A percentile compares a stretch with the other conserved stretches of the same genome.
Evolutionary conservation across 1,284 basidiomycete genomes (phyloP).

Genomic region (Ustilago tritici): DNA sequence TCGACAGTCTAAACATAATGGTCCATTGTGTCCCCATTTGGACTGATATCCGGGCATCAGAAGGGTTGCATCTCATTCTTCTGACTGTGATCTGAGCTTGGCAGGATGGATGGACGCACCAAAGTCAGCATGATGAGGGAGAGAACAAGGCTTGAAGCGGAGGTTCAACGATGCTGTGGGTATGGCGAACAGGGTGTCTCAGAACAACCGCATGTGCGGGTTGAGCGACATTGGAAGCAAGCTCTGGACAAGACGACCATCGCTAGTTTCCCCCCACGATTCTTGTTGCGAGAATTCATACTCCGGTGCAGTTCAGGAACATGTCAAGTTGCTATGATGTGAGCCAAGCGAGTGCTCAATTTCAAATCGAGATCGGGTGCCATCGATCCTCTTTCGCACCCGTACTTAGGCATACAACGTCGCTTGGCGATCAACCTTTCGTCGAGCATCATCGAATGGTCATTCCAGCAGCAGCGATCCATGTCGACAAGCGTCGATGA

Average conservation of each 20-base stretch:
- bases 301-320: slow-evolving; percentile 16
- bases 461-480: not conserved
- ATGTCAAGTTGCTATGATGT: not conserved
- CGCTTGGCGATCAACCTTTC: not conserved
- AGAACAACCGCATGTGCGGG: not conserved
- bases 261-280: slow-evolving; percentile 3
- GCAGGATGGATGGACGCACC: not conserved
- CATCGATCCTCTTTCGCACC: not conserved
- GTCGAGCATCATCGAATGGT: not conserved
- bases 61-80: not conserved
- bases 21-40: not conserved
- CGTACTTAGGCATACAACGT: not conserved
- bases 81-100: not conserved
- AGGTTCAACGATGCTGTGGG: not conserved
- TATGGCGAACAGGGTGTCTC: slow-evolving; percentile 11
- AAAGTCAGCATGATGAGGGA: not conserved
- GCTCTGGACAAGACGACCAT: not conserved
- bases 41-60: not conserved
- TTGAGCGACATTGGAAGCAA: not conserved
- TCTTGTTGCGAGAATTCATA: slow-evolving; percentile 1
- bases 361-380: not conserved
- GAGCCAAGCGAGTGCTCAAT: not conserved
- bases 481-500: not conserved
- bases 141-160: slow-evolving; percentile 1
- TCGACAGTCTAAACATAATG: not conserved